Percentiles rank a stretch among this genome's conserved stretches.
Conservation (phyloP, 1,139 yeast genomes). For the Suhomyces ambrosiae region DNA sequence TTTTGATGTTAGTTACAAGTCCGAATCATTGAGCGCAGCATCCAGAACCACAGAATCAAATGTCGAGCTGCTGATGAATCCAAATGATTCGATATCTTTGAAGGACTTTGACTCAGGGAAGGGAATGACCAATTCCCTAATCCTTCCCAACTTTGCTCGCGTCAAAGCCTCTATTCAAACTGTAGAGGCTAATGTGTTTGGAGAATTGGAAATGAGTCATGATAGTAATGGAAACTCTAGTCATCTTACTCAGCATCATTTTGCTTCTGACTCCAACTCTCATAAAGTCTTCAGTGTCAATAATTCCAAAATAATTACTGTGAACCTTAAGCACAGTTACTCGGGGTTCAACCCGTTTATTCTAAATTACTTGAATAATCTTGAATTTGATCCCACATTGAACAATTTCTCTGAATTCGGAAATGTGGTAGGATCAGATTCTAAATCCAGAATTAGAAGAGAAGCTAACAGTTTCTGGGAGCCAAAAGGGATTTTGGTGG, state of each 20-base stretch:
- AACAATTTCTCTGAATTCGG: slow-evolving; percentile 77
- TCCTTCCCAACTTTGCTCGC: slow-evolving; percentile 37
- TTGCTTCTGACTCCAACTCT: slow-evolving; percentile 11
- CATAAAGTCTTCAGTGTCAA: slow-evolving; percentile 40
- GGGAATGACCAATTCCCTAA: slow-evolving; percentile 25
- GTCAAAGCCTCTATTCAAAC: slow-evolving; percentile 57
- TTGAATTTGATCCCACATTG: slow-evolving; percentile 58
- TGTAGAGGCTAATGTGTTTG: slow-evolving; percentile 62
- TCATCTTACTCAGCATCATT: slow-evolving; percentile 19
- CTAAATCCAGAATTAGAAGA: slow-evolving; percentile 5
- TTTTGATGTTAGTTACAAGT: slow-evolving; percentile 57
- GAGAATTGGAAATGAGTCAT: slow-evolving; percentile 49
- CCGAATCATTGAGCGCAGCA: slow-evolving; percentile 37
- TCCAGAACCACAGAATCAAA: slow-evolving; percentile 24
- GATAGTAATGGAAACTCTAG: slow-evolving; percentile 24
- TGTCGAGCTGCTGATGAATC: slow-evolving; percentile 19
- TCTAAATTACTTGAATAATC: slow-evolving; percentile 53
- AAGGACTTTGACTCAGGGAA: slow-evolving; percentile 19
- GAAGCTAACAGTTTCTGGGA: slow-evolving; percentile 19
- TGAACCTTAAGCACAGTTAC: slow-evolving; percentile 56
- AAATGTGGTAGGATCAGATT: slow-evolving; percentile 17
- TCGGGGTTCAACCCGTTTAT: slow-evolving; percentile 69
- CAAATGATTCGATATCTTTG: slow-evolving; percentile 22
- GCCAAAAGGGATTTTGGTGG: slow-evolving; percentile 56
- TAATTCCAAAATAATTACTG: slow-evolving; percentile 39